These are phyloP conservation scores for Plasmopara viticola DNA, from an alignment of 352 stramenopile genomes.

Conservation along the genomic window DNA sequence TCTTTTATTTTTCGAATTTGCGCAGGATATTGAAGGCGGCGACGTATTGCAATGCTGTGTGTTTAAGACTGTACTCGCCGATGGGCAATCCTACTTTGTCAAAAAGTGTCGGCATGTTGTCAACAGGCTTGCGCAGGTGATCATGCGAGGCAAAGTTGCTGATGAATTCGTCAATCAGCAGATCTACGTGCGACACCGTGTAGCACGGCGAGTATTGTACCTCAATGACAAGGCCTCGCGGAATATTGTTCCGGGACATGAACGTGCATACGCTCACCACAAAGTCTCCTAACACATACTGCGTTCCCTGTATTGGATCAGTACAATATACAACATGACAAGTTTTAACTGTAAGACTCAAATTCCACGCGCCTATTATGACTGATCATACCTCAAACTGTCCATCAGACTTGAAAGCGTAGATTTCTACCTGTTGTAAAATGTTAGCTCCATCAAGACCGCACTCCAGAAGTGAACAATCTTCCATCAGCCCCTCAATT, in stretches of 20 bases:
- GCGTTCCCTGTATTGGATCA: conserved; percentile 38
- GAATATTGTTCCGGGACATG: conserved; percentile 81
- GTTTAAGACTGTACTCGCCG: conserved; percentile 80
- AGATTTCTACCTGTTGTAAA: conserved; percentile 85
- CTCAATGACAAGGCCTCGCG: conserved; percentile 72
- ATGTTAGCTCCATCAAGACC: conserved; percentile 80
- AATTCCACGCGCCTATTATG: not conserved
- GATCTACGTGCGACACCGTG: conserved; percentile 63
- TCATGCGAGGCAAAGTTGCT: conserved; percentile 59
- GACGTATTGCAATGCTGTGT: conserved; percentile 85
- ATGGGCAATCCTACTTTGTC: conserved; percentile 68
- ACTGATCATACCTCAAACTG: conserved; percentile 62
- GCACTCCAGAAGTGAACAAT: conserved; percentile 78
- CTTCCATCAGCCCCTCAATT: conserved; percentile 60
- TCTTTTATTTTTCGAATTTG: conserved; percentile 66
- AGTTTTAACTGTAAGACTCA: not conserved
- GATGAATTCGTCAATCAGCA: conserved; percentile 82
- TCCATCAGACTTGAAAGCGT: conserved; percentile 82
- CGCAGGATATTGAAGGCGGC: conserved; percentile 82
- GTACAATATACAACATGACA: not conserved
- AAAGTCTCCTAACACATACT: conserved; percentile 82
- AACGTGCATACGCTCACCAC: conserved; percentile 82
- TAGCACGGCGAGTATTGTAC: conserved; percentile 83
- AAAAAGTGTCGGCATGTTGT: conserved; percentile 55
- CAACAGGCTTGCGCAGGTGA: conserved; percentile 67